These are phyloP conservation scores for Aspergillus piperis DNA, from an alignment of 2,329 filamentous ascomycete genomes.

Conservation along the genomic window DNA sequence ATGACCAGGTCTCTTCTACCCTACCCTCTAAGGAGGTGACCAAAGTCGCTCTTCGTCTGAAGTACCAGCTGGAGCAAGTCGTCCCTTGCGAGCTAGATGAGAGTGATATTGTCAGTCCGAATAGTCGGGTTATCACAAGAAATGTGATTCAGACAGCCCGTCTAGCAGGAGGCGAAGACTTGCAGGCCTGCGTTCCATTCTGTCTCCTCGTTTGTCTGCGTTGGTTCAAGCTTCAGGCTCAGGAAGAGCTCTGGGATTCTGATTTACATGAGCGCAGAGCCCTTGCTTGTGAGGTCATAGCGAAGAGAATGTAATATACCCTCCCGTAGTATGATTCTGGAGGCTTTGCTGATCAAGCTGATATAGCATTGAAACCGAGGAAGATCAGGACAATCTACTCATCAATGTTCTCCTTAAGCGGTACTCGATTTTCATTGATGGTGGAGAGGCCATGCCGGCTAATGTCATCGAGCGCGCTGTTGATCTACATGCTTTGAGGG, in stretches of 20 bases:
- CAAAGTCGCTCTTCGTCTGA: conserved; percentile 83
- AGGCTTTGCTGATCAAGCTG: conserved; percentile 4
- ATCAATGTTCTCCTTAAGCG: conserved; percentile 81
- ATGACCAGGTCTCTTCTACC: conserved; percentile 56
- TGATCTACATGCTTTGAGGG: conserved; percentile 81
- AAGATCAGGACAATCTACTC: conserved; percentile 75
- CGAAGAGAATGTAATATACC: conserved; percentile 64
- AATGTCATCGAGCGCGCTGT: conserved; percentile 95
- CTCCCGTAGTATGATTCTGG: not conserved
- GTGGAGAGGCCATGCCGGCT: conserved; percentile 69
- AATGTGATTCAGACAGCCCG: conserved; percentile 78
- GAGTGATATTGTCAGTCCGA: conserved; percentile 70
- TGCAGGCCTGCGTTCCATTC: conserved; percentile 79
- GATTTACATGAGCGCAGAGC: conserved; percentile 78
- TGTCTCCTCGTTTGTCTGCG: conserved; percentile 72
- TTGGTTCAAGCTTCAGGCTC: conserved; percentile 78
- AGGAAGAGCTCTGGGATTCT: conserved; percentile 86
- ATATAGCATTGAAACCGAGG: conserved; percentile 78
- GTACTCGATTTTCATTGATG: conserved; percentile 77
- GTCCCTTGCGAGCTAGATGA: conserved; percentile 88
- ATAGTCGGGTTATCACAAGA: conserved; percentile 81
- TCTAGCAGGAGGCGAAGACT: conserved; percentile 74
- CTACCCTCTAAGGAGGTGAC: conserved; percentile 80
- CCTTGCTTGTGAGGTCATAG: conserved; percentile 84
- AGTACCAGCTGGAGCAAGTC: conserved; percentile 85